A percentile compares a stretch with the other conserved stretches of the same genome.
Evolutionary conservation across 495 filamentous ascomycete species (phyloP).

Genomic region (Daldinia grandis): DNA sequence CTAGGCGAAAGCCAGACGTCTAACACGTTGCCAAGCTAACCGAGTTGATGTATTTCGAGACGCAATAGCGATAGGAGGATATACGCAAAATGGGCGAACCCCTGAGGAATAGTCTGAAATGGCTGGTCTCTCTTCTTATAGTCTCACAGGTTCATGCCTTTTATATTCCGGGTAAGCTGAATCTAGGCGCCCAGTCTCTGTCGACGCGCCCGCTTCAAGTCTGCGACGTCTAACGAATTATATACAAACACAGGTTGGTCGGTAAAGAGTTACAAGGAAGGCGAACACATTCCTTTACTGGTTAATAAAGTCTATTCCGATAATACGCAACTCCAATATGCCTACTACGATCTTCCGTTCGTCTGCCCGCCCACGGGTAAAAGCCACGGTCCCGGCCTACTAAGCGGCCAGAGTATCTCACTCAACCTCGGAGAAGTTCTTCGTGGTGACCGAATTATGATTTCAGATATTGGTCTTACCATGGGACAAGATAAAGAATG

Average conservation of each 20-base stretch:
- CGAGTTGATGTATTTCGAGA: constrained; percentile 38
- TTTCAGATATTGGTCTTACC: constrained; percentile 83
- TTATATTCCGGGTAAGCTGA: constrained; percentile 76
- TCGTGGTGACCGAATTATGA: constrained; percentile 88
- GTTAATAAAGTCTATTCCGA: constrained; percentile 97
- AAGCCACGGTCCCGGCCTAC: constrained; percentile 71
- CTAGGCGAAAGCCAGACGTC: constrained; percentile 9
- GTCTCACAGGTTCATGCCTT: constrained; percentile 64
- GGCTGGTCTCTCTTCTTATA: constrained; percentile 44
- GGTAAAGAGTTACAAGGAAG: constrained; percentile 81
- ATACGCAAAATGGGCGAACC: constrained; percentile 44
- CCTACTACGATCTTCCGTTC: constrained; percentile 92
- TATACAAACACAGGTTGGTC: constrained; percentile 65
- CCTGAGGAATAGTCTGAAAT: constrained; percentile 40
- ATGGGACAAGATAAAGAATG: constrained; percentile 85
- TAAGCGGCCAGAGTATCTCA: constrained; percentile 81
- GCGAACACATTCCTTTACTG: constrained; percentile 84
- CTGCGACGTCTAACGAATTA: constrained; percentile 20
- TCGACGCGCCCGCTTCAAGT: background rate
- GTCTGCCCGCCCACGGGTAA: constrained; percentile 83
- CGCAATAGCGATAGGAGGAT: constrained; percentile 31
- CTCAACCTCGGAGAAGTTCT: constrained; percentile 94
- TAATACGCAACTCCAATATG: constrained; percentile 90
- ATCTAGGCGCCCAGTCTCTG: background rate
- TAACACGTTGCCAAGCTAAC: constrained; percentile 1